Percentiles rank a stretch among this genome's conserved stretches.
Conservation (phyloP, 805 yeast genomes). For the Sugiyamaella floridensis region DNA sequence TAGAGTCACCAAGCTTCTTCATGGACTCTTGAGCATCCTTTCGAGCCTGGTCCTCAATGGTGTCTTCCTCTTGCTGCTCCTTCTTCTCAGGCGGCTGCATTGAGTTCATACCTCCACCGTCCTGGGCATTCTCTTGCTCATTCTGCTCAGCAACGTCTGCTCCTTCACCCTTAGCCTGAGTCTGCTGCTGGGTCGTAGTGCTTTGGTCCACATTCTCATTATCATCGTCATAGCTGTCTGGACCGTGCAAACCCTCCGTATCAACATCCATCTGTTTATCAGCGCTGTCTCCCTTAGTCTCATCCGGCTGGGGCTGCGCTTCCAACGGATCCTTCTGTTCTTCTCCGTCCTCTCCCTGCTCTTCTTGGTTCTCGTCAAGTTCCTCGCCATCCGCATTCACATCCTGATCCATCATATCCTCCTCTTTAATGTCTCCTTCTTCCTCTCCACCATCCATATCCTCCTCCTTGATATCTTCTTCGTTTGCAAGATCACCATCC, state of each 20-base stretch:
- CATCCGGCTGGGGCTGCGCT: conserved; percentile 25
- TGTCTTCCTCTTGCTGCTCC: conserved; percentile 48
- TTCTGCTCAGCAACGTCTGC: conserved; percentile 66
- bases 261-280: conserved; percentile 35
- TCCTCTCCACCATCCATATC: conserved; percentile 20
- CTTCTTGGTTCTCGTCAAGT: conserved; percentile 27
- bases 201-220: conserved; percentile 39
- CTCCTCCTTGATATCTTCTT: conserved; percentile 20
- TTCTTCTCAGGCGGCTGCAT: conserved; percentile 70
- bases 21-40: conserved; percentile 48
- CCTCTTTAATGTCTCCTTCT: conserved; percentile 18
- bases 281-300: conserved; percentile 25
- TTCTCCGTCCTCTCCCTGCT: conserved; percentile 30
- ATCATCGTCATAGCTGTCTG: conserved; percentile 60
- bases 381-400: conserved; percentile 25
- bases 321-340: conserved; percentile 24
- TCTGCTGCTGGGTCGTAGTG: conserved; percentile 26
- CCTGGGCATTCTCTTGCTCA: conserved; percentile 73
- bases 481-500: conserved; percentile 29
- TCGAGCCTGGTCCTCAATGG: conserved; percentile 47
- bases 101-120: conserved; percentile 81
- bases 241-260: conserved; percentile 66
- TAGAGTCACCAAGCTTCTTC: conserved; percentile 83
- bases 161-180: conserved; percentile 46
- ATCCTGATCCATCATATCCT: conserved; percentile 24